phyloP scores from a whole-genome alignment of 2,329 filamentous ascomycete species.

The Cryphonectria radicalis region DNA sequence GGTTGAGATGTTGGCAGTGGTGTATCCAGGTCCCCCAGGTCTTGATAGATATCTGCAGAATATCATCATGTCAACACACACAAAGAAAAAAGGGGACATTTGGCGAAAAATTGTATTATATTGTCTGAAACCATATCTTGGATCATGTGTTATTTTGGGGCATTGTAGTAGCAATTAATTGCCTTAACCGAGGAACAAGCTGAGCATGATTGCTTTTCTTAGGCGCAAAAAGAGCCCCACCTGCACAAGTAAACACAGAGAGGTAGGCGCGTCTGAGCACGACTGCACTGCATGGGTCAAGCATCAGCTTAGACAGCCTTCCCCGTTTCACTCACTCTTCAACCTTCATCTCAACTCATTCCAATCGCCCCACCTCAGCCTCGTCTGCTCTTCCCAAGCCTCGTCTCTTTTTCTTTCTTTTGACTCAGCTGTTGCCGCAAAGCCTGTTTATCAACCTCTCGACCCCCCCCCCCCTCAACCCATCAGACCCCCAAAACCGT shows the following conservation, averaged over 20 bases:
- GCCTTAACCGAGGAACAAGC: not conserved
- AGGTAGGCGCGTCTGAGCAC: not conserved
- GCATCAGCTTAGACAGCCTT: not conserved
- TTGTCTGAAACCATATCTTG: not conserved
- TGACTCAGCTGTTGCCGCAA: not conserved
- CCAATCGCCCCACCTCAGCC: not conserved
- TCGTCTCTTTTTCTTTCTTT: not conserved
- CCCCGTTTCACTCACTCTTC: not conserved
- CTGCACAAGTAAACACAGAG: not conserved
- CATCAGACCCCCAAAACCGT: not conserved
- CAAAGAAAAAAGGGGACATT: no score
- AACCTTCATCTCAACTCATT: not conserved
- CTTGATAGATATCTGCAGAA: not conserved
- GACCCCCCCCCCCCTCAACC: not conserved
- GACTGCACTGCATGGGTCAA: not conserved
- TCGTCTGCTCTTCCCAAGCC: not conserved
- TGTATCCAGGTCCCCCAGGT: not conserved
- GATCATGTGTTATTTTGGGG: not conserved
- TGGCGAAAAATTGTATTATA: not conserved
- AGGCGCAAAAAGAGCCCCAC: not conserved
- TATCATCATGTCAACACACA: not conserved
- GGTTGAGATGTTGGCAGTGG: not conserved
- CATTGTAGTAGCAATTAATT: not conserved
- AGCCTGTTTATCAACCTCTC: not conserved
- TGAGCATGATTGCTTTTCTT: not conserved